phyloP scores from a whole-genome alignment of 2,329 filamentous ascomycete species.

The Calonectria naviculata region DNA sequence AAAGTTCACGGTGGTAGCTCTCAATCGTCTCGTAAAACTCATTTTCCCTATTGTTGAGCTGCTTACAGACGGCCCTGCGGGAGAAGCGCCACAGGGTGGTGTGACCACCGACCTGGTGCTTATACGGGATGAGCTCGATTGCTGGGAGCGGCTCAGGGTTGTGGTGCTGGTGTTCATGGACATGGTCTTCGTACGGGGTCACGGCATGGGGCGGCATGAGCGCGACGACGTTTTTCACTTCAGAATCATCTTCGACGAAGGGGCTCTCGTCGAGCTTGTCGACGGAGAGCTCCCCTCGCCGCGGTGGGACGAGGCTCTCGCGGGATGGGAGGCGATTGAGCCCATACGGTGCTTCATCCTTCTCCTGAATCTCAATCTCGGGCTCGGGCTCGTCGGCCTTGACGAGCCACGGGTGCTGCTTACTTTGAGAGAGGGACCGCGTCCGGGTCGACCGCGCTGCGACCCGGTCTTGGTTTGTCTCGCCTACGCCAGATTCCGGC shows the following conservation, averaged over 20 bases:
- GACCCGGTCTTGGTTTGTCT: conserved; percentile 46
- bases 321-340: conserved; percentile 41
- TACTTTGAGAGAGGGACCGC: conserved; percentile 54
- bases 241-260: conserved; percentile 54
- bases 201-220: conserved; percentile 50
- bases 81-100: conserved; percentile 98
- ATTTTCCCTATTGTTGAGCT: conserved; percentile 97
- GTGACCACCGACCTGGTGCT: conserved; percentile 96
- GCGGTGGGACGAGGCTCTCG: conserved; percentile 43
- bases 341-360: conserved; percentile 33
- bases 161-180: conserved; percentile 63
- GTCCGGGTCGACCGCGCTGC: conserved; percentile 59
- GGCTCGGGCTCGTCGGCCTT: conserved; percentile 64
- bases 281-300: conserved; percentile 45
- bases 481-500: conserved; percentile 46
- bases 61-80: conserved; percentile 94
- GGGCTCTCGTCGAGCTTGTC: conserved; percentile 52
- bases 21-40: conserved; percentile 99
- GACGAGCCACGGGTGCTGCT: conserved; percentile 65
- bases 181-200: conserved; percentile 58
- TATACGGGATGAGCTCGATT: conserved; percentile 96
- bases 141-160: conserved; percentile 79
- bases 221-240: conserved; percentile 45
- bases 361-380: conserved; percentile 41
- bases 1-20: conserved; percentile 86